A percentile compares a stretch with the other conserved stretches of the same genome.
phyloP scores from a whole-genome alignment of 225 moss, liverwort and hornwort genomes.

The Sphagnum tenellum region DNA sequence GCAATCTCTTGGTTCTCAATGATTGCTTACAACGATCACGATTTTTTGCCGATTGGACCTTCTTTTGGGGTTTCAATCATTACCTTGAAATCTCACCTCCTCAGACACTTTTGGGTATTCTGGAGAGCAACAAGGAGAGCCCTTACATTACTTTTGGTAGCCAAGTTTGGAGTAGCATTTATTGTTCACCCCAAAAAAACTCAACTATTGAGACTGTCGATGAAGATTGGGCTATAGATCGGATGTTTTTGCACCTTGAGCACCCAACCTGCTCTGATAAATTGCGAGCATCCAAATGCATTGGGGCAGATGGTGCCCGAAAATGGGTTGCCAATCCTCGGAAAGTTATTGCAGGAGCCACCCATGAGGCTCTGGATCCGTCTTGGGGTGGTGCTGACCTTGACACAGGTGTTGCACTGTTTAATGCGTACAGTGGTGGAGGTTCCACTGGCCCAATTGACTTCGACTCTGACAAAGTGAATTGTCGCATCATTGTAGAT shows the following conservation, averaged over 20 bases:
- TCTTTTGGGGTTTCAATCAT: constrained; percentile 65
- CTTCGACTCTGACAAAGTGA: constrained; percentile 7
- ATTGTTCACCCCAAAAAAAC: constrained; percentile 21
- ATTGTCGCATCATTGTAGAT: constrained; percentile 7
- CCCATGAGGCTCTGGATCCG: constrained; percentile 30
- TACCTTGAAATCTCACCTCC: constrained; percentile 28
- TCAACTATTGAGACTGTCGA: neutral
- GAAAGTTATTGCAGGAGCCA: constrained; percentile 26
- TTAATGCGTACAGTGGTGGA: constrained; percentile 33
- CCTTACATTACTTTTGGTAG: constrained; percentile 55
- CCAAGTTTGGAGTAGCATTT: constrained; percentile 25
- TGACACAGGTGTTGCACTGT: constrained; percentile 15
- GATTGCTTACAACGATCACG: constrained; percentile 51
- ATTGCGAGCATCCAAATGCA: constrained; percentile 19
- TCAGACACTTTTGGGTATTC: constrained; percentile 26
- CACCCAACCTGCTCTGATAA: constrained; percentile 31
- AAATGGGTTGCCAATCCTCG: constrained; percentile 72
- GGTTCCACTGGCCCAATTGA: constrained; percentile 12
- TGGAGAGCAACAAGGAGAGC: constrained; percentile 19
- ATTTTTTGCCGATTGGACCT: constrained; percentile 29
- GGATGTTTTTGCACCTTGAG: constrained; percentile 40
- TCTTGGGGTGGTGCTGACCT: constrained; percentile 19
- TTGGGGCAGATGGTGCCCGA: constrained; percentile 31
- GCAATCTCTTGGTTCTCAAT: constrained; percentile 39
- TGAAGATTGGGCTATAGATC: constrained; percentile 37